These are phyloP conservation scores for Phtheirospermum japonicum DNA, from an alignment of 257 asterid species.

Conservation along the genomic window DNA sequence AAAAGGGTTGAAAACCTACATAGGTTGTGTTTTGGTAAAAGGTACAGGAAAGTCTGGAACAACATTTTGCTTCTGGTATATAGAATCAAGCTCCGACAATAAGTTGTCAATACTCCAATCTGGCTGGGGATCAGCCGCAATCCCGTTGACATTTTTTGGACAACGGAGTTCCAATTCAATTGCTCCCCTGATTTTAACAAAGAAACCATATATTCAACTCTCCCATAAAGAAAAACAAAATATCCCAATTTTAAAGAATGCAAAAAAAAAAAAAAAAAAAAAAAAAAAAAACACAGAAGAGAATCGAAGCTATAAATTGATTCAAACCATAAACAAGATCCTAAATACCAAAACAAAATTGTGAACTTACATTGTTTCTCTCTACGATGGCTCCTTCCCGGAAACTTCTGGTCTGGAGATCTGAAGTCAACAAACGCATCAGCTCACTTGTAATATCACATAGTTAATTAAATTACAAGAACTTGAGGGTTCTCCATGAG, in stretches of 20 bases:
- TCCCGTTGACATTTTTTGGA: conserved; percentile 46
- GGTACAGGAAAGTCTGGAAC: conserved; percentile 38
- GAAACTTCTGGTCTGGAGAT: not conserved
- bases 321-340: not conserved
- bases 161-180: conserved; percentile 47
- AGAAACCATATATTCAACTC: conserved; percentile 14
- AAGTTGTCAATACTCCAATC: conserved; percentile 79
- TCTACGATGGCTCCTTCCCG: not conserved
- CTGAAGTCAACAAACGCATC: conserved; percentile 9
- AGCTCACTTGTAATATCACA: not conserved
- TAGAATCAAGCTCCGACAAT: conserved; percentile 53
- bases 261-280: not conserved
- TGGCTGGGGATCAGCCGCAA: conserved; percentile 71
- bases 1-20: conserved; percentile 35
- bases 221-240: not conserved
- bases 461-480: not conserved
- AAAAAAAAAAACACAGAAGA: too few species aligned
- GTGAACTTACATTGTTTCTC: conserved; percentile 1
- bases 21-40: conserved; percentile 45
- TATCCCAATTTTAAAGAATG: not conserved
- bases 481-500: not conserved
- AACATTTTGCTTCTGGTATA: conserved; percentile 42
- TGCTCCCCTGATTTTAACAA: conserved; percentile 46
- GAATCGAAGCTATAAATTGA: not conserved
- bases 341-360: not conserved